A percentile compares a stretch with the other conserved stretches of the same genome.
These are phyloP conservation scores for Cercophora scortea DNA, from an alignment of 495 filamentous ascomycete species.

Conservation along the genomic window DNA sequence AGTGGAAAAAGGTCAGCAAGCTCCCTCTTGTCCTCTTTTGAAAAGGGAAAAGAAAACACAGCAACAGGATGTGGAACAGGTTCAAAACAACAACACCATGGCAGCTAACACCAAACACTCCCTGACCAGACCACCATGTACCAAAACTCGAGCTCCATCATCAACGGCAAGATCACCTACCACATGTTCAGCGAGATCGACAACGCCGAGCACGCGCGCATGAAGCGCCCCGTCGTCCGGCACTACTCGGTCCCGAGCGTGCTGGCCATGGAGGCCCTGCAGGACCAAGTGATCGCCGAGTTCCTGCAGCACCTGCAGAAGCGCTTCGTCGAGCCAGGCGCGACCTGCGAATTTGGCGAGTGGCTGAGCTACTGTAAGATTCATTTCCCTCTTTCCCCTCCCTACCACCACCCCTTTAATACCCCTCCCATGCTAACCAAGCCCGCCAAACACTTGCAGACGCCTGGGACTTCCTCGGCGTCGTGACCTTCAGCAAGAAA, in stretches of 20 bases:
- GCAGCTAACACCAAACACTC: neutral
- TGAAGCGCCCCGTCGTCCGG: constrained; percentile 30
- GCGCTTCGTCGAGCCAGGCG: constrained; percentile 10
- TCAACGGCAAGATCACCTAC: constrained; percentile 29
- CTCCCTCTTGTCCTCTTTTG: neutral
- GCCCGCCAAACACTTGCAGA: constrained; percentile 3
- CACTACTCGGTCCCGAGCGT: constrained; percentile 28
- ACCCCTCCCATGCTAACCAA: neutral
- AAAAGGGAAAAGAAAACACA: neutral
- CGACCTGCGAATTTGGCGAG: constrained; percentile 15
- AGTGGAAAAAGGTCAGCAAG: constrained; percentile 14
- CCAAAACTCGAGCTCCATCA: constrained; percentile 26
- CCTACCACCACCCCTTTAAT: too few relatives aligned
- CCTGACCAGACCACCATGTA: constrained; percentile 32
- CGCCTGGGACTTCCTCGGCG: constrained; percentile 37
- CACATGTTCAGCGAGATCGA: constrained; percentile 30
- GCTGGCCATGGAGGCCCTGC: constrained; percentile 23
- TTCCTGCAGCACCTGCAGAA: constrained; percentile 22
- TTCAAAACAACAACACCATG: too few relatives aligned
- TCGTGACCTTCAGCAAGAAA: constrained; percentile 32
- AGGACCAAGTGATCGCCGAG: constrained; percentile 24
- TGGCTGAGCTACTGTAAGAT: constrained; percentile 19
- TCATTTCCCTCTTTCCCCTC: neutral
- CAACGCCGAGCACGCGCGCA: constrained; percentile 20
- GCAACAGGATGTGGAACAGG: neutral